Conservation (phyloP, 345 rosid genomes). For the Gossypium turneri region DNA sequence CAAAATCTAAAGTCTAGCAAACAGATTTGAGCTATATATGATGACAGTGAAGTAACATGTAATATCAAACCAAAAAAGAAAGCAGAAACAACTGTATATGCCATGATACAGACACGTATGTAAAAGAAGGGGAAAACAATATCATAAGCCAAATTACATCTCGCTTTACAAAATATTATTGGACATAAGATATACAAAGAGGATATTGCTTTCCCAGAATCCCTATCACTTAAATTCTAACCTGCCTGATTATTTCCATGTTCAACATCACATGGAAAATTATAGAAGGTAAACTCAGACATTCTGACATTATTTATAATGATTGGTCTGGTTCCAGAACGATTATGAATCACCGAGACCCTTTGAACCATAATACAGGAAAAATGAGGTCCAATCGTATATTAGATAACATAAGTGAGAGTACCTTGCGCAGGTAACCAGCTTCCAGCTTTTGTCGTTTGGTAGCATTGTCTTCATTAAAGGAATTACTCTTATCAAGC, state of each 20-base stretch:
- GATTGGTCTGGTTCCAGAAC: not conserved
- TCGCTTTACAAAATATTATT: not conserved
- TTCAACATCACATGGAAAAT: not conserved
- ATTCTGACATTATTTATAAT: not conserved
- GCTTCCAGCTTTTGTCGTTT: conserved; percentile 85
- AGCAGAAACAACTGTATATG: not conserved
- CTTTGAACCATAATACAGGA: not conserved
- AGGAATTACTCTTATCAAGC: conserved; percentile 31
- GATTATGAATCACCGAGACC: not conserved
- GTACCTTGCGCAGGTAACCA: conserved; percentile 73
- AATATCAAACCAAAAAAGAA: not conserved
- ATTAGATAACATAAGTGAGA: not conserved
- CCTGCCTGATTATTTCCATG: not conserved
- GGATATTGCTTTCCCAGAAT: not conserved
- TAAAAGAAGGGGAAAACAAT: not conserved
- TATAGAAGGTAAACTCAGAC: not conserved
- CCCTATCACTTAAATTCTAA: not conserved
- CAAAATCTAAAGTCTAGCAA: conserved; percentile 5
- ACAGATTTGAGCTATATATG: conserved; percentile 1
- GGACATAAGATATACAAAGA: not conserved
- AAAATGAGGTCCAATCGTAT: not conserved
- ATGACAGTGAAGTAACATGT: not conserved
- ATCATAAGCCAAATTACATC: not conserved
- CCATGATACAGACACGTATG: not conserved
- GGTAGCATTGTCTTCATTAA: conserved; percentile 39